These are phyloP conservation scores for Penicillium freii DNA, from an alignment of 2,329 filamentous ascomycete genomes.

Conservation along the genomic window DNA sequence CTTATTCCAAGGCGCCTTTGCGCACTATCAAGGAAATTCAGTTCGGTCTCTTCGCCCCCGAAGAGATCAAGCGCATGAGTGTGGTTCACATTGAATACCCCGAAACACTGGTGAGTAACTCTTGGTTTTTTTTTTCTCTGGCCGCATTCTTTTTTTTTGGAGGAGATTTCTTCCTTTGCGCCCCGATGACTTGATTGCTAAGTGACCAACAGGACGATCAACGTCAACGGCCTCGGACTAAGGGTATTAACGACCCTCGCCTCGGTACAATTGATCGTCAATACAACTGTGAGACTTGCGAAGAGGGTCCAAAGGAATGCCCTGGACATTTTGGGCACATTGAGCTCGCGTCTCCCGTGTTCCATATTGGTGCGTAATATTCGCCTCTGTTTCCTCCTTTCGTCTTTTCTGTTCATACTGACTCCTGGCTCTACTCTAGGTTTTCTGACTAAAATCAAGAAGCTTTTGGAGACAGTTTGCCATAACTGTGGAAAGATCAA, in stretches of 20 bases:
- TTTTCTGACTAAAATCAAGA: slow-evolving; percentile 99
- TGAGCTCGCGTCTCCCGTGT: slow-evolving; percentile 93
- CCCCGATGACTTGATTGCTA: slow-evolving; percentile 13
- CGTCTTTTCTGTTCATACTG: slow-evolving; percentile 20
- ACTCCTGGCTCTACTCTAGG: slow-evolving; percentile 52
- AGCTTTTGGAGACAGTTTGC: slow-evolving; percentile 97
- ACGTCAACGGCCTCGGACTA: slow-evolving; percentile 82
- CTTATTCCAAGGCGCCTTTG: slow-evolving; percentile 90
- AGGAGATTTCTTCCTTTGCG: not conserved
- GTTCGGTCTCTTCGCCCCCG: slow-evolving; percentile 94
- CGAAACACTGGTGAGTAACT: slow-evolving; percentile 77
- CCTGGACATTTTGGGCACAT: slow-evolving; percentile 99
- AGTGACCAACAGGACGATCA: slow-evolving; percentile 66
- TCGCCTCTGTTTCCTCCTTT: slow-evolving; percentile 5
- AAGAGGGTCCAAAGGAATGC: slow-evolving; percentile 92
- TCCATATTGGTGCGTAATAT: slow-evolving; percentile 64
- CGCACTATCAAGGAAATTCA: slow-evolving; percentile 99
- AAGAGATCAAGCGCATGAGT: slow-evolving; percentile 99
- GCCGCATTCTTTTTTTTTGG: not conserved
- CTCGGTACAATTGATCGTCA: slow-evolving; percentile 95
- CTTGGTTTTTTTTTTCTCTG: too few relatives aligned
- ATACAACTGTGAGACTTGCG: slow-evolving; percentile 94
- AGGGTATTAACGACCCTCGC: slow-evolving; percentile 91
- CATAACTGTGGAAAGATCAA: slow-evolving; percentile 98
- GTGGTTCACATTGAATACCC: slow-evolving; percentile 94